Base-by-base conservation (phyloP, 1,284 basidiomycete species). In the Ceratobasidium sp. region DNA sequence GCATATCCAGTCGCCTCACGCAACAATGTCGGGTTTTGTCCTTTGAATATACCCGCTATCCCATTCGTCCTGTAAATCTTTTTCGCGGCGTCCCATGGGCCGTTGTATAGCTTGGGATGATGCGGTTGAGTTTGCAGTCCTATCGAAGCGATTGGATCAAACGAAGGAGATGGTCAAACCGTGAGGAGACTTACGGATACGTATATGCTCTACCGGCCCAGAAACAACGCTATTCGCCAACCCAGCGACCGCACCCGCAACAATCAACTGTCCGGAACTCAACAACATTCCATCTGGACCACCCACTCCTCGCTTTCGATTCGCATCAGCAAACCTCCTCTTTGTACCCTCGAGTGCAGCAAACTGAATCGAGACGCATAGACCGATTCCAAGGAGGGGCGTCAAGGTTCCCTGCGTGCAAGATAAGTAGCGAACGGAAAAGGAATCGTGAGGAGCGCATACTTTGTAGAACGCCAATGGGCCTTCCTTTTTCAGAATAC, bases 291-390 rank as follows among this genome's bases (percentile, higher is more conserved):
- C 89, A 32, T 84, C 85, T 36, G 84, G 80, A 4, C 90, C 90
- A 21, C 91, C 91, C 12, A 76, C 78, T 30, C 89, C 88, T 3
- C 78, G 78, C 26, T 81, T 80, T 60, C 84, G 71, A 77, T 93
- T 94, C 74, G 84, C 85, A 65, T 80, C 78, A 1, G 87, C 85
- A 77, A 98, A 97, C 75, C 85, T 83, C n/a, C 96, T 89, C 81
- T 99, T 99, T 52, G 90, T 85, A 76, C 89, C 92, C 81, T 97
- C 96, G 72, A 98, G 86, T 28, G 90, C 95, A 69, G 90, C 96
- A 79, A 99, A 99, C 80, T 99, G 97, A 78, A 99, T 96, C 10
- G 94, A 96, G 1, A 98, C 97, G 79, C 97, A 97, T 48, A 92
- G 85, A 76, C 96, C 97, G 74, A 98, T 97, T 46, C 97, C 97